A percentile compares a stretch with the other conserved stretches of the same genome.
phyloP scores from a whole-genome alignment of 352 stramenopile genomes.

The Blastocystis sp. region DNA sequence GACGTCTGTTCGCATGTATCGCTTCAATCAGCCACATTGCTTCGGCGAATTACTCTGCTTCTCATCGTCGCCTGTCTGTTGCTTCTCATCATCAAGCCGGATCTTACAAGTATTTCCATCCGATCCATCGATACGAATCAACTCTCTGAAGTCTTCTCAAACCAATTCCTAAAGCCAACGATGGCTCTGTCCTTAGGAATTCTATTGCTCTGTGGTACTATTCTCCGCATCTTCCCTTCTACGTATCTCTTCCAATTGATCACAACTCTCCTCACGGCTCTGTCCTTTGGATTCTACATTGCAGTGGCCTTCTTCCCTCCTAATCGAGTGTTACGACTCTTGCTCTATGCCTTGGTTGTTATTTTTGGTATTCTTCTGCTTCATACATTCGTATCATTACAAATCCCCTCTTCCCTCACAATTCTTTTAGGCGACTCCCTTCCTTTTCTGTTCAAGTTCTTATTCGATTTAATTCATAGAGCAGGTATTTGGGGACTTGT shows the following conservation, averaged over 20 bases:
- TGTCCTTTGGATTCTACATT: not conserved
- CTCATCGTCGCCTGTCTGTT: not conserved
- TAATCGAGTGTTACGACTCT: not conserved
- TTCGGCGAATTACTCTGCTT: slow-evolving; percentile 1
- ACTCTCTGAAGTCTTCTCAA: not conserved
- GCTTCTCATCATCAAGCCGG: not conserved
- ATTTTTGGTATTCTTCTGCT: slow-evolving; percentile 16
- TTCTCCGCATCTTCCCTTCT: not conserved
- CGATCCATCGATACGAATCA: not conserved
- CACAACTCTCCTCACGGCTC: not conserved
- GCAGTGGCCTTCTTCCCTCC: not conserved
- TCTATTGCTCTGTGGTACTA: not conserved
- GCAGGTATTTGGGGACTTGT: slow-evolving; percentile 6
- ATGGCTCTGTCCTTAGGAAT: not conserved
- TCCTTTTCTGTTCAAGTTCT: slow-evolving; percentile 6
- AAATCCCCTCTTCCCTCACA: not conserved
- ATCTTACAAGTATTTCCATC: not conserved
- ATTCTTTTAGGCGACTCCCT: not conserved
- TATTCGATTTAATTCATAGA: not conserved
- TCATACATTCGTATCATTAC: not conserved
- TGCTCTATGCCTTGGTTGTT: not conserved
- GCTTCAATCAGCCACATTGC: not conserved
- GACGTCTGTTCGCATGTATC: not conserved
- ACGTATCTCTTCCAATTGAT: not conserved
- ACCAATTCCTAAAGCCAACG: not conserved